Evolutionary conservation across 805 yeast species (phyloP), one percentile per base, ranked within the genome.

Genomic region (Cyberlindnera saturnus): DNA sequence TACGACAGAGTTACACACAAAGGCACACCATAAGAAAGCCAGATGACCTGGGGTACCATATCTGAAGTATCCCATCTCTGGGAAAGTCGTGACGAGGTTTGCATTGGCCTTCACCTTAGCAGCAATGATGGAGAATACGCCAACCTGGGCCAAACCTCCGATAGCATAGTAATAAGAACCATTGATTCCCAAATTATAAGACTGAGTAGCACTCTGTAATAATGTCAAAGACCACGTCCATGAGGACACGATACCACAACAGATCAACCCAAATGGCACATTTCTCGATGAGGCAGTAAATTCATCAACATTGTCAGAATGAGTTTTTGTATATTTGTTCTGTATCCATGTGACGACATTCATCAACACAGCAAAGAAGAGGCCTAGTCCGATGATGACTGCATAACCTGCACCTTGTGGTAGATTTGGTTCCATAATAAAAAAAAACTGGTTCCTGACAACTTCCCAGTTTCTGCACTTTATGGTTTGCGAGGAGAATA

Each of bases 351-450:
- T 66, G 45, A 71, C 61, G 23, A 46, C 38, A 31, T 64, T 58
- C 75, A 72, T 72, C 29, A 71, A 45, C 8, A 65, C 48, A 5
- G 76, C 75, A 51, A 72, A 72, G 39, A 67, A 69, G 16, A 67
- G 63, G 26, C 75, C 93, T 6, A 85, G 69, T 15, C 91, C 93
- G n/a, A 84, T 81, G 28, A 85, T 82, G 34, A 84, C 77, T 20
- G 82, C 91, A 52, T 84, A 84, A n/a, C 93, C 91, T 3, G 80
- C 85, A 33, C 83, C 81, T 61, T 82, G 81, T 5, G 82, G 74
- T 35, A 79, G 20, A 39, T 48, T 37, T 13, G 51, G 51, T 29
- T 38, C 40, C 49, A 48, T 45, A 23, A 23, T 23, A 23, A 17
- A 31, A 31, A 17, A 31, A 31, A 15, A 15, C 10, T 31, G 15